Percentiles rank a stretch among this genome's conserved stretches.
These are phyloP conservation scores for Calophaca sinica DNA, from an alignment of 306 rosid species.

Conservation along the genomic window DNA sequence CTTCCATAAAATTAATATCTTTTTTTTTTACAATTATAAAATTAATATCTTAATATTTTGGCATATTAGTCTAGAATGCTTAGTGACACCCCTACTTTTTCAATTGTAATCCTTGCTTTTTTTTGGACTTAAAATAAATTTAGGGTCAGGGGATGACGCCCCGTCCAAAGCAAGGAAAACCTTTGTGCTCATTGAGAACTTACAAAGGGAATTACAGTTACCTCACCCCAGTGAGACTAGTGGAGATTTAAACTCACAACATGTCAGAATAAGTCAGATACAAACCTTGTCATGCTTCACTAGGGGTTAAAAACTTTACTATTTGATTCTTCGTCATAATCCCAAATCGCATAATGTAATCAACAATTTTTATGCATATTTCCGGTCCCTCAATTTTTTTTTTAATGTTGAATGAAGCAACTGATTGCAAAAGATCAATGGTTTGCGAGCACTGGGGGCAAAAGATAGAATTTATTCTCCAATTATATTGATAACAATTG, in stretches of 20 bases:
- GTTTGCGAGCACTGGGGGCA: conserved; percentile 28
- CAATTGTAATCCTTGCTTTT: not conserved
- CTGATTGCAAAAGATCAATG: conserved; percentile 5
- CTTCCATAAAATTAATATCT: conserved; percentile 18
- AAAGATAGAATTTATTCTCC: conserved; percentile 49
- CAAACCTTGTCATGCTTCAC: too few species aligned
- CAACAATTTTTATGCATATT: conserved; percentile 6
- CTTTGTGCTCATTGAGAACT: too few species aligned
- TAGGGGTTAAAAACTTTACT: not conserved
- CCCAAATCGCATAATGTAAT: not conserved
- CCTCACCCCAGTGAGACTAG: too few species aligned
- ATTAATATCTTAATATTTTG: conserved; percentile 4
- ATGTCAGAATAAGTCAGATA: too few species aligned
- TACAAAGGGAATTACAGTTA: too few species aligned
- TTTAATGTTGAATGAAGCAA: conserved; percentile 19
- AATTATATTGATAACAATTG: conserved; percentile 50
- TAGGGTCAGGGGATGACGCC: too few species aligned
- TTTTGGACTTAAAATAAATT: not conserved
- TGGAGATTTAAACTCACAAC: too few species aligned
- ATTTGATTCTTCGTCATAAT: conserved; percentile 25
- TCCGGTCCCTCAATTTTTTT: not conserved
- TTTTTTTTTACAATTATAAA: too few species aligned
- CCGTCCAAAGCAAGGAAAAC: too few species aligned
- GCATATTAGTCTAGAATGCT: conserved; percentile 19
- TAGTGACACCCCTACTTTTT: not conserved